phyloP scores from a whole-genome alignment of 108 stramenopile genomes.

The Skeletonema grethae region DNA sequence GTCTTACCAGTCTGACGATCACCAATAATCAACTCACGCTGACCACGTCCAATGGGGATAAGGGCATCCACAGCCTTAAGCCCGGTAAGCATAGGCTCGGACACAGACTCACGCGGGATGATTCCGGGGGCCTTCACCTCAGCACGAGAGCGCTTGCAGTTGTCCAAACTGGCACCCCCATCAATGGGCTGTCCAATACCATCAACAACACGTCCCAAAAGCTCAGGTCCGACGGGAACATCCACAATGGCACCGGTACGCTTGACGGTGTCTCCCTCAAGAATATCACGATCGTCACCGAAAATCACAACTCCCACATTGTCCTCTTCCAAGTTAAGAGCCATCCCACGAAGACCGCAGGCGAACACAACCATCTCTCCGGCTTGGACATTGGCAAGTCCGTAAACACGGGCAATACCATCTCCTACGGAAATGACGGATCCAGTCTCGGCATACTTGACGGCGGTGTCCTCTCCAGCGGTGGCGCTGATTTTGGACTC shows the following conservation, averaged over 20 bases:
- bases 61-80: slow-evolving; percentile 99
- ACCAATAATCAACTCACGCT: slow-evolving; percentile 97
- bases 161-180: slow-evolving; percentile 93
- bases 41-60: slow-evolving; percentile 99
- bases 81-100: slow-evolving; percentile 99
- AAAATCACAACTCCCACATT: slow-evolving; percentile 99
- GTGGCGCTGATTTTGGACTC: slow-evolving; percentile 93
- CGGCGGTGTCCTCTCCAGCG: slow-evolving; percentile 84
- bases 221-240: slow-evolving; percentile 97
- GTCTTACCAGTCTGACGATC: slow-evolving; percentile 99
- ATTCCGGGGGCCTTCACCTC: slow-evolving; percentile 99
- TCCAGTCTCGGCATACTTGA: slow-evolving; percentile 96
- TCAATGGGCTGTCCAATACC: slow-evolving; percentile 98
- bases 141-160: slow-evolving; percentile 96
- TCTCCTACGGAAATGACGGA: slow-evolving; percentile 99
- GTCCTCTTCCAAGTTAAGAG: slow-evolving; percentile 99
- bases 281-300: slow-evolving; percentile 99
- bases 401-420: slow-evolving; percentile 99
- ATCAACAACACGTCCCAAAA: slow-evolving; percentile 98
- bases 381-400: slow-evolving; percentile 99
- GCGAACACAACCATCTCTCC: slow-evolving; percentile 99
- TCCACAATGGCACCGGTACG: slow-evolving; percentile 99
- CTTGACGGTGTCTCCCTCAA: slow-evolving; percentile 99
- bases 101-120: slow-evolving; percentile 99
- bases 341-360: slow-evolving; percentile 97